Percentiles rank a stretch among this genome's conserved stretches.
Evolutionary conservation across 1,284 basidiomycete genomes (phyloP).

Genomic region (Rhodotorula sp.): DNA sequence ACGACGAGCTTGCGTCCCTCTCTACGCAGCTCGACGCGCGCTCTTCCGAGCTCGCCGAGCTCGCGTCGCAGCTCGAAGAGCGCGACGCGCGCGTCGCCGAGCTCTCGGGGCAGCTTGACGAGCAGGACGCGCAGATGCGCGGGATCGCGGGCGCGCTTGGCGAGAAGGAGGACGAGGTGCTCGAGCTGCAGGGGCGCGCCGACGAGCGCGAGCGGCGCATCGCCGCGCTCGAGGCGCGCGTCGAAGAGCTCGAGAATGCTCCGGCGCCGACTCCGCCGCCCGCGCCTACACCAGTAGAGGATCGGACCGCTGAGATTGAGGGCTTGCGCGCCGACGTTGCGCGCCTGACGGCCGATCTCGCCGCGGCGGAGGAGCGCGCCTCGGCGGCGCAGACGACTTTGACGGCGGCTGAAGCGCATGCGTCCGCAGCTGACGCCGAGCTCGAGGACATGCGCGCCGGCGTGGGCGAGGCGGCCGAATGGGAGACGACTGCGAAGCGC

Average conservation of each 20-base stretch:
- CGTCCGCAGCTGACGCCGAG: not conserved
- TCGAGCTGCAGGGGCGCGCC: not conserved
- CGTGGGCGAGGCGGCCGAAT: too few species aligned
- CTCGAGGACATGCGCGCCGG: constrained; percentile 6
- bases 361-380: not conserved
- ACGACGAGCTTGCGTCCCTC: not conserved
- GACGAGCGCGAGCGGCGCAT: not conserved
- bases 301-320: not conserved
- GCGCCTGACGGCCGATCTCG: not conserved
- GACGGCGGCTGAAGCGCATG: constrained; percentile 13
- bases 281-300: not conserved
- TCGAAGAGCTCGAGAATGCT: not conserved
- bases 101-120: not conserved
- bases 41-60: constrained; percentile 25
- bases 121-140: not conserved
- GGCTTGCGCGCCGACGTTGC: not conserved
- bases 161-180: constrained; percentile 21
- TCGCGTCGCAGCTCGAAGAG: constrained; percentile 20
- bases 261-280: not conserved
- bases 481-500: too few species aligned
- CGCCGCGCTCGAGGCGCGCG: not conserved
- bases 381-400: constrained; percentile 2
- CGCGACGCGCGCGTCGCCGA: not conserved
- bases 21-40: constrained; percentile 10
- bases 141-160: constrained; percentile 13